These are phyloP conservation scores for Helminthosporium solani DNA, from an alignment of 2,329 filamentous ascomycete species.

Conservation along the genomic window DNA sequence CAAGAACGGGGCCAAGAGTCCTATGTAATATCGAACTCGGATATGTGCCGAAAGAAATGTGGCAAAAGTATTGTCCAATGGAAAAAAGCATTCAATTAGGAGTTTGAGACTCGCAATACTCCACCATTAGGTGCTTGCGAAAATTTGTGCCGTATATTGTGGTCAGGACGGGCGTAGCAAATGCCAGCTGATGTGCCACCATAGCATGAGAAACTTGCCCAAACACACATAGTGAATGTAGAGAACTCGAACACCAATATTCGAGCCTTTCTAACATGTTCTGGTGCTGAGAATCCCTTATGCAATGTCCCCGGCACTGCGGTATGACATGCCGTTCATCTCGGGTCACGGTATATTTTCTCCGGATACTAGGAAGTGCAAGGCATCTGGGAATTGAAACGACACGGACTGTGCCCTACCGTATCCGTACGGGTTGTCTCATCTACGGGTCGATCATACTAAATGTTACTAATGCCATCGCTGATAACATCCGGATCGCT, in stretches of 20 bases:
- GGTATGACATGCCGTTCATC: background rate
- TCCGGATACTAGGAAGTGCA: background rate
- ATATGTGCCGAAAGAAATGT: background rate
- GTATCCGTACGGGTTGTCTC: background rate
- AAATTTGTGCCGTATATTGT: background rate
- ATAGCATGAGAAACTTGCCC: constrained; percentile 6
- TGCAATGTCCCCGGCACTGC: background rate
- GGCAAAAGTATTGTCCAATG: background rate
- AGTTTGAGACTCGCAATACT: background rate
- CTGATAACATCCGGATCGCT: background rate
- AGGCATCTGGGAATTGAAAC: background rate
- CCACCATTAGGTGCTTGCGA: background rate
- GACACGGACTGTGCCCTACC: background rate
- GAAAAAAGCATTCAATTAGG: background rate
- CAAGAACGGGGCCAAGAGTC: background rate
- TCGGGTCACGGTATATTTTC: background rate
- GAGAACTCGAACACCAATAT: background rate
- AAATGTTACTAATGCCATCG: background rate
- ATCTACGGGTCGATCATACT: background rate
- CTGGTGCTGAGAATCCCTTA: background rate
- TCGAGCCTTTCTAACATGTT: background rate
- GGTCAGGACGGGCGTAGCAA: background rate
- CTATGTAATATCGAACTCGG: background rate
- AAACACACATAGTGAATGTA: constrained; percentile 1
- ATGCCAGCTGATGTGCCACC: background rate